Conservation (phyloP, 805 yeast species). For the Ogataea corticis region DNA sequence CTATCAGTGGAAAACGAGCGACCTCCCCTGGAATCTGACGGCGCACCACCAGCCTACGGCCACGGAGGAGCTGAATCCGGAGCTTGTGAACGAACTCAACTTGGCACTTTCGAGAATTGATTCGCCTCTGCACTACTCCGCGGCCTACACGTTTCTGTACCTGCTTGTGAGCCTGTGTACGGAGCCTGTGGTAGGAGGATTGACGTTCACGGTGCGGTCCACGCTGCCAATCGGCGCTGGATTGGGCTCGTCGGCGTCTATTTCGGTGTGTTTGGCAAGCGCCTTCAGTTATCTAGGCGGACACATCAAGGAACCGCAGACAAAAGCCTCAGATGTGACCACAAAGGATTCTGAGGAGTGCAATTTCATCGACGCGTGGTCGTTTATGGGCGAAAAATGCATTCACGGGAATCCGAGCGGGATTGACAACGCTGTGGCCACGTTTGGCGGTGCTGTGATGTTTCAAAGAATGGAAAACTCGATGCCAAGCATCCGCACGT, state of each 20-base stretch:
- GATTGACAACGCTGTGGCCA: conserved; percentile 93
- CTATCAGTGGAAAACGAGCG: conserved; percentile 59
- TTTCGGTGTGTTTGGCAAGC: conserved; percentile 79
- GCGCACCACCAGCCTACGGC: conserved; percentile 32
- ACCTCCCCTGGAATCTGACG: conserved; percentile 59
- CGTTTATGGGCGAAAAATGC: conserved; percentile 91
- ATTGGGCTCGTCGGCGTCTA: conserved; percentile 89
- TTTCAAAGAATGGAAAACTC: conserved; percentile 66
- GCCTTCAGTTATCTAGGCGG: conserved; percentile 67
- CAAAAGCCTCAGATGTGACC: conserved; percentile 37
- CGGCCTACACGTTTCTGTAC: conserved; percentile 84
- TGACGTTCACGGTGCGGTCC: conserved; percentile 68
- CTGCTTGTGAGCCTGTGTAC: conserved; percentile 61
- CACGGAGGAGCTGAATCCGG: conserved; percentile 60
- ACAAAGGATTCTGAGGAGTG: conserved; percentile 42
- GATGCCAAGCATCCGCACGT: conserved; percentile 61
- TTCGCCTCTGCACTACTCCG: conserved; percentile 64
- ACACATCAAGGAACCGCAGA: conserved; percentile 44
- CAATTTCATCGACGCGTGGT: conserved; percentile 77
- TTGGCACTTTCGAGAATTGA: conserved; percentile 45
- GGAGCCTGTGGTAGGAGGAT: conserved; percentile 45
- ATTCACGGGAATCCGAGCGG: conserved; percentile 97
- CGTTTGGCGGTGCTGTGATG: conserved; percentile 93
- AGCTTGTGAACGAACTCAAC: conserved; percentile 51
- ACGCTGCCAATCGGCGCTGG: conserved; percentile 97